Conservation (phyloP, 2,329 filamentous ascomycete species). For the Didymella glomerata region DNA sequence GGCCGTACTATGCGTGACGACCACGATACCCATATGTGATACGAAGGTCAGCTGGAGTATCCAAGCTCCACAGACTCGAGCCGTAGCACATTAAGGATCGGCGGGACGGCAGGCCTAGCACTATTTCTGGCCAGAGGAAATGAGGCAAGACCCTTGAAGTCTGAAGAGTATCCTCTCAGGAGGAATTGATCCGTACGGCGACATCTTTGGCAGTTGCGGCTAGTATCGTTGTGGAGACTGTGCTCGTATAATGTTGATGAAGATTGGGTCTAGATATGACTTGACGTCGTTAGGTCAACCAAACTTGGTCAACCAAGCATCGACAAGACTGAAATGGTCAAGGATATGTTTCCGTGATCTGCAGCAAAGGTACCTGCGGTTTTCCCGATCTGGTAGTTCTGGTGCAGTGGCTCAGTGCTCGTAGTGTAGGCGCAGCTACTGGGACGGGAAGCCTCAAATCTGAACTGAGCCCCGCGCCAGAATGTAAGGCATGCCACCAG, state of each 20-base stretch:
- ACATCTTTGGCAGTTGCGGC: not conserved
- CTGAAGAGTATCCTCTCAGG: conserved; percentile 1
- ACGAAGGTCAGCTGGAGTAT: not conserved
- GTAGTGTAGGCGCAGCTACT: conserved; percentile 31
- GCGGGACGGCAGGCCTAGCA: conserved; percentile 14
- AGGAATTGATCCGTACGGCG: not conserved
- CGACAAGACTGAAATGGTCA: not conserved
- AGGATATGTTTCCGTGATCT: conserved; percentile 1
- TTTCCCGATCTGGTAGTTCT: conserved; percentile 2
- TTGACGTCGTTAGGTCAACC: conserved; percentile 4
- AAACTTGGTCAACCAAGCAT: not conserved
- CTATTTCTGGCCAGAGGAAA: conserved; percentile 18
- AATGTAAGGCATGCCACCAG: conserved; percentile 30
- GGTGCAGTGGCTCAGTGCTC: conserved; percentile 14
- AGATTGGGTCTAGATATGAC: conserved; percentile 7
- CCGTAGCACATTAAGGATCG: conserved; percentile 8
- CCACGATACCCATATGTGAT: conserved; percentile 3
- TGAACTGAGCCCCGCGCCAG: conserved; percentile 28
- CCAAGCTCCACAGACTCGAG: conserved; percentile 1
- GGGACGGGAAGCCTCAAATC: conserved; percentile 10
- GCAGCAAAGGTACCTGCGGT: not conserved
- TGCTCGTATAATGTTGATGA: not conserved
- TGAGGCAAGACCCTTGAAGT: conserved; percentile 4
- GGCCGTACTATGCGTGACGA: not conserved
- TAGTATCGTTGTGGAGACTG: not conserved